Conservation (phyloP, 352 stramenopile species). For the Globisporangium irregulare region DNA sequence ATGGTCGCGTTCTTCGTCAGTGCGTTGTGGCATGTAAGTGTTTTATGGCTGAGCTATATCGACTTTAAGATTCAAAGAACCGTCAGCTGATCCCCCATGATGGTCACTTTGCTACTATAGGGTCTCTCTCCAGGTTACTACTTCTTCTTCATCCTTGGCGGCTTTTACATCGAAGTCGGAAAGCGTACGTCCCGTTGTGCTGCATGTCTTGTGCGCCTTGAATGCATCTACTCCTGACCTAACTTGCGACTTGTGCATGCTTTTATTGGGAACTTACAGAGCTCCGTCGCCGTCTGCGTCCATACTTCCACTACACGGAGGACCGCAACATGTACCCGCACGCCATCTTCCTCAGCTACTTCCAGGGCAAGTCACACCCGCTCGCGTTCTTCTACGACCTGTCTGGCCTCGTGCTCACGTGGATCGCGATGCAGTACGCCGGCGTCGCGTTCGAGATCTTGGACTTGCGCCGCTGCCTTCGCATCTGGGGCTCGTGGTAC, state of each 20-base stretch:
- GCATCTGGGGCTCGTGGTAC: conserved; percentile 81
- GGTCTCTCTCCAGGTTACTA: conserved; percentile 87
- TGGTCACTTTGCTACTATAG: conserved; percentile 25
- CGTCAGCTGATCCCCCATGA: neutral
- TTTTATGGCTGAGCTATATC: neutral
- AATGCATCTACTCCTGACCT: conserved; percentile 2
- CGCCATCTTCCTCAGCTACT: conserved; percentile 80
- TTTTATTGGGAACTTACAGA: conserved; percentile 27
- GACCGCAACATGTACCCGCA: conserved; percentile 76
- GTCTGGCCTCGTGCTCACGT: conserved; percentile 67
- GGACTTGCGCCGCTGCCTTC: conserved; percentile 67
- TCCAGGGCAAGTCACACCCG: conserved; percentile 64
- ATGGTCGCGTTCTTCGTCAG: conserved; percentile 82
- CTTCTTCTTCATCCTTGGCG: conserved; percentile 83
- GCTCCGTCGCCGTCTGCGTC: conserved; percentile 63
- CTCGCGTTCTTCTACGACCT: conserved; percentile 81
- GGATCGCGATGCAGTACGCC: conserved; percentile 85
- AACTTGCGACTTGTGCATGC: neutral
- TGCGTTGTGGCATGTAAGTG: conserved; percentile 79
- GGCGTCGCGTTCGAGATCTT: conserved; percentile 84
- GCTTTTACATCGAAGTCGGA: conserved; percentile 85
- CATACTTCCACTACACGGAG: conserved; percentile 86
- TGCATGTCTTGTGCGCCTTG: neutral
- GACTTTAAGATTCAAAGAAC: neutral
- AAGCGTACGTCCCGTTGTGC: conserved; percentile 45